These are phyloP conservation scores for Flaveria bidentis DNA, from an alignment of 129 eudicot genomes.

Conservation along the genomic window DNA sequence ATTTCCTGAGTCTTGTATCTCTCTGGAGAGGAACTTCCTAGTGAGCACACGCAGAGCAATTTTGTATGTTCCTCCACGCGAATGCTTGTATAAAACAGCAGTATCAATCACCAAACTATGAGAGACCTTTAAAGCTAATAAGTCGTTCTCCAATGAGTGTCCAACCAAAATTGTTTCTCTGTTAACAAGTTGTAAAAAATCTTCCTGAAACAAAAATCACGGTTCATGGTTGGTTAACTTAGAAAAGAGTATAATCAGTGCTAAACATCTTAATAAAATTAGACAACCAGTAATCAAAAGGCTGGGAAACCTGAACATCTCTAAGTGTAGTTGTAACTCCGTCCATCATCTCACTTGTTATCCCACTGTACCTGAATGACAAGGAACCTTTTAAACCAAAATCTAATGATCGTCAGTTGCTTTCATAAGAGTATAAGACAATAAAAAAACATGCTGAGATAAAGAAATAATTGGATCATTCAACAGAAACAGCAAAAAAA, in stretches of 20 bases:
- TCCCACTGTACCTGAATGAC: constrained; percentile 85
- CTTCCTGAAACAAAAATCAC: constrained; percentile 59
- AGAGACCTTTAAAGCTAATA: constrained; percentile 73
- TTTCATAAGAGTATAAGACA: background rate
- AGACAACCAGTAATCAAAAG: background rate
- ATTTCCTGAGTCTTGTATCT: constrained; percentile 76
- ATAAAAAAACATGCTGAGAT: background rate
- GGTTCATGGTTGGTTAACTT: constrained; percentile 14
- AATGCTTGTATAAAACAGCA: constrained; percentile 78
- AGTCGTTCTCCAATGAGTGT: constrained; percentile 94
- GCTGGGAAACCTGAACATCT: constrained; percentile 74
- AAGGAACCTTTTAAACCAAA: constrained; percentile 3
- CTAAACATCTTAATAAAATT: constrained; percentile 6
- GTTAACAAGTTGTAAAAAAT: constrained; percentile 64
- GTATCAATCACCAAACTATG: constrained; percentile 91
- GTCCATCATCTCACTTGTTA: constrained; percentile 82
- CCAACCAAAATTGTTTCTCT: constrained; percentile 92
- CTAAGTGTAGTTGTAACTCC: constrained; percentile 82
- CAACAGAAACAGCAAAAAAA: constrained; percentile 1
- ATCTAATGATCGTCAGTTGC: background rate
- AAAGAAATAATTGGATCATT: background rate
- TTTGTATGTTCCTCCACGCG: constrained; percentile 88
- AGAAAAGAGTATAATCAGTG: background rate
- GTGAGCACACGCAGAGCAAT: constrained; percentile 86
- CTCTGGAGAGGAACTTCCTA: constrained; percentile 69